phyloP scores from a whole-genome alignment of 2,329 filamentous ascomycete species.

The Chaetothyriales sp. region DNA sequence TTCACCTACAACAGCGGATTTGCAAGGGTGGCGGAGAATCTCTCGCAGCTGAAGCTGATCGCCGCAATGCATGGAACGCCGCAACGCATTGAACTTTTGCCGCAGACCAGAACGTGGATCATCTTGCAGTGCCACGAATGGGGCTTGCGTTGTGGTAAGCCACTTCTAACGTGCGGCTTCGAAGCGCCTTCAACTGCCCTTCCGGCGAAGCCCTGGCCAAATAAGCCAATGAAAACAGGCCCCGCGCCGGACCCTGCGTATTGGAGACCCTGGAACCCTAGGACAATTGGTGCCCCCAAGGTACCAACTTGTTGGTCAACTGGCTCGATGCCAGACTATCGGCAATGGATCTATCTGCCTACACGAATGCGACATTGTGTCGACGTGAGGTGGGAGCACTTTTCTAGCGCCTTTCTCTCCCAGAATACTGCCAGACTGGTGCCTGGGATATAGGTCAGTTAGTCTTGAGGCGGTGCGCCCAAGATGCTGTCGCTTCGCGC shows the following conservation, averaged over 20 bases:
- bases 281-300: background rate
- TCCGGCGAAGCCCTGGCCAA: background rate
- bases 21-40: background rate
- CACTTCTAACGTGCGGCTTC: too few species aligned
- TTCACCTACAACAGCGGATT: too few species aligned
- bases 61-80: background rate
- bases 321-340: background rate
- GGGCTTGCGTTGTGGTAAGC: too few species aligned
- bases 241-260: background rate
- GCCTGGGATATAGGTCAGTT: background rate
- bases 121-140: background rate
- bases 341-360: background rate
- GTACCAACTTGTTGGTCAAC: background rate
- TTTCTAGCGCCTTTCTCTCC: background rate
- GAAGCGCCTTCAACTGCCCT: too few species aligned
- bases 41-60: too few species aligned
- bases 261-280: background rate
- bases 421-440: background rate
- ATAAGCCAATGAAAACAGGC: background rate
- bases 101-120: background rate
- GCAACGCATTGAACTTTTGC: background rate
- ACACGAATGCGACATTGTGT: background rate
- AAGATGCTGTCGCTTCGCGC: background rate
- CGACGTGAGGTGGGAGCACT: background rate
- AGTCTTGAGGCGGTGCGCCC: background rate